phyloP scores from a whole-genome alignment of 345 rosid species.

The Hibiscus tridactylites region DNA sequence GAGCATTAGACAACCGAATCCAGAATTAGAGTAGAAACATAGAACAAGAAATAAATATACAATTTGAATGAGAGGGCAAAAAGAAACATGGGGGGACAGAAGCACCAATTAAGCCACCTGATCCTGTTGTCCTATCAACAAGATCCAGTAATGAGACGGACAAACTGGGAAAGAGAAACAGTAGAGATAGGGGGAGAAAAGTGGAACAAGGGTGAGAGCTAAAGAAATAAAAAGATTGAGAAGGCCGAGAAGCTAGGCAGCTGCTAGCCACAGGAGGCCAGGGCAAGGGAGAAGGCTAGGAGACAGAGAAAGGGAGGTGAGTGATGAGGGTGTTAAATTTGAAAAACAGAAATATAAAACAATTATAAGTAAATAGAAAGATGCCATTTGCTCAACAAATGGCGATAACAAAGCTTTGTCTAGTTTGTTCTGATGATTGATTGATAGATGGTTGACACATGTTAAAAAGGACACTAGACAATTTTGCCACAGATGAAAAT shows the following conservation, averaged over 20 bases:
- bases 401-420: not conserved
- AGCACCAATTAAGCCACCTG: not conserved
- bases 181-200: not conserved
- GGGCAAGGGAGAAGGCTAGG: not conserved
- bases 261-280: not conserved
- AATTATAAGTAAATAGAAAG: not conserved
- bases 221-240: not conserved
- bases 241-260: not conserved
- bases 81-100: not conserved
- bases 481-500: not conserved
- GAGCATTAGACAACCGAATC: not conserved
- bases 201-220: not conserved
- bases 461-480: not conserved
- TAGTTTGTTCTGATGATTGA: not conserved
- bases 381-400: not conserved
- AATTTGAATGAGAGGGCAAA: not conserved
- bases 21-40: not conserved
- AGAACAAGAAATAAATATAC: not conserved
- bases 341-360: not conserved
- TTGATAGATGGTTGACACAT: not conserved
- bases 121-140: not conserved
- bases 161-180: not conserved
- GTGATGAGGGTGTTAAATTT: not conserved
- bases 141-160: not conserved
- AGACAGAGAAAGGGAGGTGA: not conserved